Base-by-base conservation (phyloP, 2,329 filamentous ascomycete genomes). In the Fusarium albidum region DNA sequence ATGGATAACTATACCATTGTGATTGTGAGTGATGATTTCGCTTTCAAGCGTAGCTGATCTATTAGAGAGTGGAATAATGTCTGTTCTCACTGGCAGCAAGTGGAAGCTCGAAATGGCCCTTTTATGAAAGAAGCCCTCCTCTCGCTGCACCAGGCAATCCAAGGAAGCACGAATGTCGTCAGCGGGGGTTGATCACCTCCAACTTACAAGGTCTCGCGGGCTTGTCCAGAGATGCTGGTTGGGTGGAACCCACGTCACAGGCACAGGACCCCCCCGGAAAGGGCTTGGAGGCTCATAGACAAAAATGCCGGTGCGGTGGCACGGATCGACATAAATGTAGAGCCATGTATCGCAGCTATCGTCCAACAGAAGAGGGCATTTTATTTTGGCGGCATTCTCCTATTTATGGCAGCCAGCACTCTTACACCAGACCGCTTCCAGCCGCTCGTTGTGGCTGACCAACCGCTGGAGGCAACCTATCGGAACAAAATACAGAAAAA, bases 401-500 rank as follows among this genome's bases (percentile, higher is more conserved):
- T 21, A 7, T 21, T 21, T 21, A 7, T 21, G 21, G 21, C 7
- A 21, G 21, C 21, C 21, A 21, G 7, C 21, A 21, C 4, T 7
- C 5, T 4, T 21, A 21, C 21, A 7, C 7, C 5, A 7, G 21
- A 5, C 21, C 21, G n/a, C n/a, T n/a, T 21, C 21, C 21, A 21
- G 21, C 21, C 21, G 7, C 21, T 21, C 21, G 7, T 21, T 21
- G 21, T 21, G 21, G 21, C 21, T 32, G 17, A 18, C 34, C 34
- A 37, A 15, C n/a, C 34, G 4, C 34, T 33, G 12, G 31, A 21
- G 21, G 21, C 21, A 15, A 12, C 9, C 31, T 57, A 37, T 37
- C 65, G 61, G 51, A 41, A 64, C n/a, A n/a, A 53, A 59, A 67
- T 67, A 56, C 47, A 21, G 21, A 7, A 21, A 21, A 18, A 27